Conservation (phyloP, 2,329 filamentous ascomycete species). For the Colletotrichum camelliae region DNA sequence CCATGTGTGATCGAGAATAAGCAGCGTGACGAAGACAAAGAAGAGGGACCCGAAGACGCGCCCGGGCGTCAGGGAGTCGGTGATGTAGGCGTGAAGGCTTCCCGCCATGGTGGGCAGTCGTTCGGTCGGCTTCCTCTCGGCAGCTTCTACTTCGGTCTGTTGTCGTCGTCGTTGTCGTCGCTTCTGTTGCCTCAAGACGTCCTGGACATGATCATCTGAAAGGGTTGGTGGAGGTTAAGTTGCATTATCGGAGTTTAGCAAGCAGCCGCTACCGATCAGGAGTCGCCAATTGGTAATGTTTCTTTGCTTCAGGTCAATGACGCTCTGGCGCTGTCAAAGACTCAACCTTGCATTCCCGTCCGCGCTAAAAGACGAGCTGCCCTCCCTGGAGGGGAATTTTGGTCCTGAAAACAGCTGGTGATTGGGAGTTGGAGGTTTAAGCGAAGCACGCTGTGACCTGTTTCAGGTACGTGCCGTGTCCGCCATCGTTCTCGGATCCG, state of each 20-base stretch:
- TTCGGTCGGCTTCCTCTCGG: background rate
- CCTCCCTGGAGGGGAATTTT: background rate
- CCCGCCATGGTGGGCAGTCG: slow-evolving; percentile 2
- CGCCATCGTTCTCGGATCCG: background rate
- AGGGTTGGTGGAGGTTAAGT: background rate
- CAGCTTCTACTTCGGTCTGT: background rate
- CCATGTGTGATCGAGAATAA: slow-evolving; percentile 42
- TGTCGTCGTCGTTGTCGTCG: background rate
- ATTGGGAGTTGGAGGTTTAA: background rate
- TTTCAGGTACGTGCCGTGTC: slow-evolving; percentile 20
- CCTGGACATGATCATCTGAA: background rate
- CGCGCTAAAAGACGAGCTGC: background rate
- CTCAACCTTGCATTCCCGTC: background rate
- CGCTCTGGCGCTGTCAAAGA: background rate
- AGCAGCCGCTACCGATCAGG: background rate
- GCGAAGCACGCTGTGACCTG: slow-evolving; percentile 13
- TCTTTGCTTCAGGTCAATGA: slow-evolving; percentile 4
- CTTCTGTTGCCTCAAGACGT: background rate
- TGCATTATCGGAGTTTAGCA: background rate
- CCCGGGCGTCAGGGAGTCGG: slow-evolving; percentile 34
- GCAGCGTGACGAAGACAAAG: slow-evolving; percentile 40
- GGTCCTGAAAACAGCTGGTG: background rate
- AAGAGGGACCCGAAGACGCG: slow-evolving; percentile 31
- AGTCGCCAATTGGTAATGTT: background rate
- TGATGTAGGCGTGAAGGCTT: slow-evolving; percentile 28